phyloP scores from a whole-genome alignment of 2,329 filamentous ascomycete species.

The Penicillium sp. region DNA sequence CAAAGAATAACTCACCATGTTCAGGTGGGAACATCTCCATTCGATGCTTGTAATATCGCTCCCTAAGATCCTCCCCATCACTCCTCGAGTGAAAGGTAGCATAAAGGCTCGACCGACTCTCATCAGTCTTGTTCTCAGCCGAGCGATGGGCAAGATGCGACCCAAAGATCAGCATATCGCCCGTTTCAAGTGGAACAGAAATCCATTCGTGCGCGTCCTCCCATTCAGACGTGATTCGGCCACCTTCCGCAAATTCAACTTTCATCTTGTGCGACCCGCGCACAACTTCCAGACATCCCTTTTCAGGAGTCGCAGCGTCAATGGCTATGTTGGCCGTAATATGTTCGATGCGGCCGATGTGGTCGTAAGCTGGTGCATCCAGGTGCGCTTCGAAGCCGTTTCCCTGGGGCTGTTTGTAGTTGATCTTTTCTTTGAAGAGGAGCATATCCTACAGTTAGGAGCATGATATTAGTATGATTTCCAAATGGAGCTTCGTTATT shows the following conservation, averaged over 20 bases:
- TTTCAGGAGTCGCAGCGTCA: conserved; percentile 29
- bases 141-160: conserved; percentile 34
- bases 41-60: conserved; percentile 24
- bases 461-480: not conserved
- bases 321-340: conserved; percentile 35
- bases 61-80: conserved; percentile 20
- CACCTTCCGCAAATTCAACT: conserved; percentile 29
- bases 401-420: conserved; percentile 33
- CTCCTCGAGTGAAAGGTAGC: conserved; percentile 24
- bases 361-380: conserved; percentile 36
- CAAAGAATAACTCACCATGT: conserved; percentile 17
- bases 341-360: conserved; percentile 35
- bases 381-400: conserved; percentile 37
- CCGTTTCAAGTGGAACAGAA: conserved; percentile 27
- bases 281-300: conserved; percentile 35
- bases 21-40: conserved; percentile 24
- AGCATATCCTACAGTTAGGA: conserved; percentile 25
- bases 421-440: conserved; percentile 39
- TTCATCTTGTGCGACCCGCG: conserved; percentile 34
- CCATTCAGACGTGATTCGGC: conserved; percentile 31
- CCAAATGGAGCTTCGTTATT: too few relatives aligned
- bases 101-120: conserved; percentile 25
- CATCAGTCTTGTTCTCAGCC: conserved; percentile 25
- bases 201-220: conserved; percentile 30
- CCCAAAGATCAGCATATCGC: conserved; percentile 33